Evolutionary conservation across 2,329 filamentous ascomycete species (phyloP).

Genomic region (Penicillium palitans): DNA sequence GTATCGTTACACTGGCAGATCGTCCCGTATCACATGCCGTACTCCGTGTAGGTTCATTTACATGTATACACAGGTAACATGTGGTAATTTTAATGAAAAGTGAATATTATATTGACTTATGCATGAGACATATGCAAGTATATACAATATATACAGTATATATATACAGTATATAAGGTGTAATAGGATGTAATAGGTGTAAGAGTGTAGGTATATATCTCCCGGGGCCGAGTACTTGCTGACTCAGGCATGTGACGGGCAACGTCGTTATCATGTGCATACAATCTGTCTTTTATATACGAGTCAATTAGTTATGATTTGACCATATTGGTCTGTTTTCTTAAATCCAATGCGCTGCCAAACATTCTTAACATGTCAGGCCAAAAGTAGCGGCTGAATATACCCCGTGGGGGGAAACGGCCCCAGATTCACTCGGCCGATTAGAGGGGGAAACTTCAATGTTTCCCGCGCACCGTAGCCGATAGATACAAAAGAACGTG

Average conservation of each 20-base stretch:
- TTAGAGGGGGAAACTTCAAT: conserved; percentile 9
- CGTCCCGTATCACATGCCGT: conserved; percentile 36
- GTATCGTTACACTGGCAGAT: conserved; percentile 30
- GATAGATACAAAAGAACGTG: conserved; percentile 10
- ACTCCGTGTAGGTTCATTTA: not conserved
- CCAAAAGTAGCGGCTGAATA: conserved; percentile 5
- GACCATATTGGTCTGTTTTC: not conserved
- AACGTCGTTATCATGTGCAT: conserved; percentile 26
- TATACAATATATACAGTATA: no score
- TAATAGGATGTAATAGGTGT: no score
- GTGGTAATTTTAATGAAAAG: no score
- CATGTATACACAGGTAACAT: not conserved
- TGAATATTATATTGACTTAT: no score
- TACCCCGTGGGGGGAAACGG: conserved; percentile 13
- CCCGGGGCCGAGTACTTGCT: conserved; percentile 10
- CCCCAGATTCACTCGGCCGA: conserved; percentile 25
- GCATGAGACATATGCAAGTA: no score
- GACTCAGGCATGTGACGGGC: conserved; percentile 28
- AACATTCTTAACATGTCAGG: not conserved
- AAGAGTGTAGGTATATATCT: no score
- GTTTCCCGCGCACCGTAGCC: conserved; percentile 15
- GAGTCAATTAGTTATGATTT: not conserved
- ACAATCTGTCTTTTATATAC: not conserved
- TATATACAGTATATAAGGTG: no score
- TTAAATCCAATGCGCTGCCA: not conserved